phyloP scores from a whole-genome alignment of 805 yeast genomes.

The Kodamaea jinghongensis region DNA sequence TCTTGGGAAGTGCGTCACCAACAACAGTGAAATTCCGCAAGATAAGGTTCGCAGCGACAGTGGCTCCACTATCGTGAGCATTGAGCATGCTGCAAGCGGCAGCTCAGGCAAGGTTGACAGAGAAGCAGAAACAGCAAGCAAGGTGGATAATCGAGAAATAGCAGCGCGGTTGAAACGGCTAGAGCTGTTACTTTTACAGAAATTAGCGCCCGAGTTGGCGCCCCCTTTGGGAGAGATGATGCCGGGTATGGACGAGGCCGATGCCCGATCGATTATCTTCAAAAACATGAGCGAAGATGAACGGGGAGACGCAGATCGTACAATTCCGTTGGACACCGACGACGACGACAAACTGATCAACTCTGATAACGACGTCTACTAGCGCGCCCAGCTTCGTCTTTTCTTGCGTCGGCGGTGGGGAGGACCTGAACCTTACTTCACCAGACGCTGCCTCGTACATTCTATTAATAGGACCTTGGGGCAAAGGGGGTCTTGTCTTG shows the following conservation, averaged over 20 bases:
- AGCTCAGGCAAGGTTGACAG: no score
- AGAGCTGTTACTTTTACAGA: constrained; percentile 11
- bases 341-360: constrained; percentile 23
- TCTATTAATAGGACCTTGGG: no score
- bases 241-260: constrained; percentile 6
- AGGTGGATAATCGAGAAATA: constrained; percentile 13
- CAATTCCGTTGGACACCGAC: constrained; percentile 11
- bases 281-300: constrained; percentile 3
- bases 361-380: constrained; percentile 13
- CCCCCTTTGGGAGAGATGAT: constrained; percentile 3
- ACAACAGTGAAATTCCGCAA: constrained; percentile 10
- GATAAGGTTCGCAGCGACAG: constrained; percentile 1
- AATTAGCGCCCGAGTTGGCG: constrained; percentile 4
- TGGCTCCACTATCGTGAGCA: constrained; percentile 3
- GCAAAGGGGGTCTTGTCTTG: no score
- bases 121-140: constrained; percentile 2
- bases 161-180: constrained; percentile 17
- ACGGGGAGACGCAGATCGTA: constrained; percentile 1
- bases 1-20: constrained; percentile 14
- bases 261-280: constrained; percentile 7
- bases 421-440: no score
- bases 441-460: no score
- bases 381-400: no score
- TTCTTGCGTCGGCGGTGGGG: no score
- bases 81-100: no score